Conservation (phyloP, 179 eudicot genomes). For the Sideroxylon spinosum region DNA sequence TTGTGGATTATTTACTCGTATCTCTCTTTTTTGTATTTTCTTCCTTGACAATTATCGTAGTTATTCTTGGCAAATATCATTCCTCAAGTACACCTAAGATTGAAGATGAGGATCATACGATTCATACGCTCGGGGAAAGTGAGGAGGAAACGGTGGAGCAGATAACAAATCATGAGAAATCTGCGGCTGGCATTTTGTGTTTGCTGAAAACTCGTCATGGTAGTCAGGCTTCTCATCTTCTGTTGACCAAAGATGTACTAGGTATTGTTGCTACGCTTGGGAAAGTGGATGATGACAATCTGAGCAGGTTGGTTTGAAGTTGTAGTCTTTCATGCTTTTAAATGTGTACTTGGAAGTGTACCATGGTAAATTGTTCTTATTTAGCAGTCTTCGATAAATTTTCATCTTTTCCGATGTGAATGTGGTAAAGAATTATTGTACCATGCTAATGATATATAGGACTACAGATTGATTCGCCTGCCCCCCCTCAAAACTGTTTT, state of each 20-base stretch:
- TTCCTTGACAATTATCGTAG: slow-evolving; percentile 31
- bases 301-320: slow-evolving; percentile 59
- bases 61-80: slow-evolving; percentile 57
- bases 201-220: slow-evolving; percentile 49
- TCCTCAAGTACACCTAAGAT: slow-evolving; percentile 35
- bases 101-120: slow-evolving; percentile 42
- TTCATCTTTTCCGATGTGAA: not conserved
- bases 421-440: slow-evolving; percentile 4
- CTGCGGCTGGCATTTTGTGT: slow-evolving; percentile 70
- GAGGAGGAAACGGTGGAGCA: slow-evolving; percentile 56
- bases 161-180: slow-evolving; percentile 59
- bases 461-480: not conserved
- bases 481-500: too few relatives aligned
- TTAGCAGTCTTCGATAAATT: not conserved
- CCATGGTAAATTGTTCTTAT: not conserved
- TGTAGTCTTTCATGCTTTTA: not conserved
- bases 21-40: not conserved
- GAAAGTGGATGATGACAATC: slow-evolving; percentile 73
- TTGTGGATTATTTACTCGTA: not conserved
- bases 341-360: not conserved
- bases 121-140: slow-evolving; percentile 26
- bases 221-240: slow-evolving; percentile 37
- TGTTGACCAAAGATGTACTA: slow-evolving; percentile 52
- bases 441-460: not conserved
- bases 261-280: slow-evolving; percentile 88